Evolutionary conservation across 495 filamentous ascomycete genomes (phyloP).

Genomic region (Trichoderma asperelloides): DNA sequence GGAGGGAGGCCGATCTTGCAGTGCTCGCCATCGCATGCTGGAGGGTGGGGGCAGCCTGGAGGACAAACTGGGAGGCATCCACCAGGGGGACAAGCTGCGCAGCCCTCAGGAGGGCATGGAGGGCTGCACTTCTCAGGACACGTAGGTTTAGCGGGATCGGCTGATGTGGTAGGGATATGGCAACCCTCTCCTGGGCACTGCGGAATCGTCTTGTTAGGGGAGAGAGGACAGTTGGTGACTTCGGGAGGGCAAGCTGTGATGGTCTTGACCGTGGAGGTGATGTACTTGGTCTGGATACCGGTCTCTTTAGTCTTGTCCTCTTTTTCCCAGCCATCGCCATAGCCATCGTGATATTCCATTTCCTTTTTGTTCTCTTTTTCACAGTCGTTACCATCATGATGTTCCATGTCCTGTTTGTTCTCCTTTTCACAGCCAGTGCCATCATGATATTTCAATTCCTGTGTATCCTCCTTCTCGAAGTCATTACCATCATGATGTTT

Average conservation of each 20-base stretch:
- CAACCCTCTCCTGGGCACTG: not conserved
- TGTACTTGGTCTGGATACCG: not conserved
- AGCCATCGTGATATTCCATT: too few species aligned
- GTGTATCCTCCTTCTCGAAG: too few species aligned
- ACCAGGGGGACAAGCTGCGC: not conserved
- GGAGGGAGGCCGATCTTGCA: not conserved
- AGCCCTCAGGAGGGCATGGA: not conserved
- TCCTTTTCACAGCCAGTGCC: not conserved
- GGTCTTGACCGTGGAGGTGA: not conserved
- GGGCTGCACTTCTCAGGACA: not conserved
- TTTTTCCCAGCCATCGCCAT: not conserved
- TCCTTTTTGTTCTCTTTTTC: not conserved
- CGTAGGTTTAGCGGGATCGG: not conserved
- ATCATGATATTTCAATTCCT: not conserved
- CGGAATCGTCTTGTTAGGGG: not conserved
- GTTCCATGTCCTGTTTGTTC: not conserved
- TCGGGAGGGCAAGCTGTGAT: conserved; percentile 5
- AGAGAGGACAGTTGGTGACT: conserved; percentile 1
- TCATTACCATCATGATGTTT: not conserved
- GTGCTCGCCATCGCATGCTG: not conserved
- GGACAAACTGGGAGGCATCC: not conserved
- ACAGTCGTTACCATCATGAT: not conserved
- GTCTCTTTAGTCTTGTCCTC: not conserved
- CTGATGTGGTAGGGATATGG: not conserved
- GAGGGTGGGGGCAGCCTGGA: not conserved